Evolutionary conservation across 2,329 filamentous ascomycete species (phyloP).

Genomic region (Fusarium compactum): DNA sequence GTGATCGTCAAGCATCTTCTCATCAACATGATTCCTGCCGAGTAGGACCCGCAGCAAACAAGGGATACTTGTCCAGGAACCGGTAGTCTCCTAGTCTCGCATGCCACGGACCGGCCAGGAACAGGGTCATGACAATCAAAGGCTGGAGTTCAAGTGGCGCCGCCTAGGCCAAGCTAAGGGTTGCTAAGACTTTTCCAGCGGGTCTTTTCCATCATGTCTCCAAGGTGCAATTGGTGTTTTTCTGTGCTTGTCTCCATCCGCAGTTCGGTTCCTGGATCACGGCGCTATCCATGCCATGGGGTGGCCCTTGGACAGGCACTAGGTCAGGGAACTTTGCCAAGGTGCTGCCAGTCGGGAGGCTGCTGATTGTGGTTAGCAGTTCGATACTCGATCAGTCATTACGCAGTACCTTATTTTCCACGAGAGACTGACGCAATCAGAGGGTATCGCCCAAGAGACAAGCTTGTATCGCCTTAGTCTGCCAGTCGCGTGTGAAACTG

Average conservation of each 20-base stretch:
- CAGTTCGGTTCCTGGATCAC: slow-evolving; percentile 46
- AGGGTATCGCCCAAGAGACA: slow-evolving; percentile 25
- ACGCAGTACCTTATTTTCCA: slow-evolving; percentile 19
- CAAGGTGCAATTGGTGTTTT: slow-evolving; percentile 16
- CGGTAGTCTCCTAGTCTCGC: slow-evolving; percentile 19
- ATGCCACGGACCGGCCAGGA: slow-evolving; percentile 33
- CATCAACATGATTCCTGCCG: slow-evolving; percentile 22
- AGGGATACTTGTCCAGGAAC: slow-evolving; percentile 4
- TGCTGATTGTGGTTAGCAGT: slow-evolving; percentile 28
- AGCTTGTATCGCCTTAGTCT: slow-evolving; percentile 31
- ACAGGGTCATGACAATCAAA: slow-evolving; percentile 46
- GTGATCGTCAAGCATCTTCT: slow-evolving; percentile 16
- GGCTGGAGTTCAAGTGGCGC: slow-evolving; percentile 44
- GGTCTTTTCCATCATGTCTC: slow-evolving; percentile 15
- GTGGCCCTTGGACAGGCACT: slow-evolving; percentile 37
- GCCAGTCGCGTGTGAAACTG: slow-evolving; percentile 28
- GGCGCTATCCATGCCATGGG: slow-evolving; percentile 46
- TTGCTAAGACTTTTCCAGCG: slow-evolving; percentile 39
- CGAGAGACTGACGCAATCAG: background rate
- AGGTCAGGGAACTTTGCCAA: slow-evolving; percentile 18
- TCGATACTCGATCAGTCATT: slow-evolving; percentile 21
- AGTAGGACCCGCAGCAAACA: slow-evolving; percentile 24
- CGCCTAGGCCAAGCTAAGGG: slow-evolving; percentile 41
- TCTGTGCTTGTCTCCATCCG: slow-evolving; percentile 34
- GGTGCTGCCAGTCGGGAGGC: slow-evolving; percentile 30